These are phyloP conservation scores for Magnolia changhungtana DNA, from an alignment of 164 flowering plant genomes.

Conservation along the genomic window DNA sequence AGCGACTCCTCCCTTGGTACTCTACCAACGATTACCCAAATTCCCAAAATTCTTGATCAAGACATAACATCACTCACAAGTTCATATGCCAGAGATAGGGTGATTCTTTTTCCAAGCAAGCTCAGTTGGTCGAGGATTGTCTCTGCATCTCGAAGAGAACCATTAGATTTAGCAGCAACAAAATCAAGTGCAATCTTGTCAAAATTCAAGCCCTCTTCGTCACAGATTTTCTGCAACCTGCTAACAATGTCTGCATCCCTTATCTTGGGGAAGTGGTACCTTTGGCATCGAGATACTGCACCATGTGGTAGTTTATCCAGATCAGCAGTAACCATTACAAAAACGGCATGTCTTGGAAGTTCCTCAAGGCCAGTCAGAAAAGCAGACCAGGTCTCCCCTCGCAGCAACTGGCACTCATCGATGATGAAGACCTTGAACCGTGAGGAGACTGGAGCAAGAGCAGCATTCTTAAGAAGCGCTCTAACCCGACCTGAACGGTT, in stretches of 20 bases:
- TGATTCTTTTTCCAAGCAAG: constrained; percentile 77
- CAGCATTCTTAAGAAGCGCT: constrained; percentile 53
- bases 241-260: constrained; percentile 57
- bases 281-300: constrained; percentile 67
- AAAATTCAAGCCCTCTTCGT: constrained; percentile 61
- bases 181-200: constrained; percentile 71
- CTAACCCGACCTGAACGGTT: constrained; percentile 44
- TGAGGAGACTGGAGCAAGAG: constrained; percentile 58
- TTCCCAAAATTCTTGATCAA: too few relatives aligned
- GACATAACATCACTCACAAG: constrained; percentile 52
- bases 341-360: constrained; percentile 60
- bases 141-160: constrained; percentile 93
- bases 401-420: constrained; percentile 83
- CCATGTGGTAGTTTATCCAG: constrained; percentile 66
- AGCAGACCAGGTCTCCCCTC: constrained; percentile 64
- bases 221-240: constrained; percentile 51
- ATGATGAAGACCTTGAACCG: constrained; percentile 64
- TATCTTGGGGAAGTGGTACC: constrained; percentile 69
- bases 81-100: constrained; percentile 61
- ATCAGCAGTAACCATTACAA: constrained; percentile 75
- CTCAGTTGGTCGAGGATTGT: constrained; percentile 93
- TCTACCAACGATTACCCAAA: too few relatives aligned
- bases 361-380: constrained; percentile 53
- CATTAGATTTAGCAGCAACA: constrained; percentile 71
- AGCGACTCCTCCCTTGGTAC: too few relatives aligned